Conservation (phyloP, 2,329 filamentous ascomycete genomes). For the Calonectria crousiana region DNA sequence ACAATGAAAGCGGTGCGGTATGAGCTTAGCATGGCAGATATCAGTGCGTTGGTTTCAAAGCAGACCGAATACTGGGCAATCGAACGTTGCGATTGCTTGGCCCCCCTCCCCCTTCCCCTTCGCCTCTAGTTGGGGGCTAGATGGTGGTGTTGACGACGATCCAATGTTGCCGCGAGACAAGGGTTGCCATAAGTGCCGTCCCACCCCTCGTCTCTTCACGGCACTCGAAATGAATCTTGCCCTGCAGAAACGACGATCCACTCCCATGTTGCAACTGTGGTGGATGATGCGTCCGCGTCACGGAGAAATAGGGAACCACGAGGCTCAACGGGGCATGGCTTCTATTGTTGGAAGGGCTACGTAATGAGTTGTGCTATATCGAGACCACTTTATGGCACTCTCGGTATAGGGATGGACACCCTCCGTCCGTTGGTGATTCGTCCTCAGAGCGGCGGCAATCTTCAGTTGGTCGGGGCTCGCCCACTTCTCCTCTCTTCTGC, state of each 20-base stretch:
- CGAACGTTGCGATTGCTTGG: neutral
- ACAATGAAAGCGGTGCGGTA: neutral
- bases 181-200: slow-evolving; percentile 20
- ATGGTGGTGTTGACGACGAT: slow-evolving; percentile 15
- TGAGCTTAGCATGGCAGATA: neutral
- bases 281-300: slow-evolving; percentile 13
- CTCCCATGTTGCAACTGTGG: slow-evolving; percentile 6
- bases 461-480: slow-evolving; percentile 1
- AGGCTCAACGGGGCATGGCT: neutral
- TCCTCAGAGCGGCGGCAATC: slow-evolving; percentile 22
- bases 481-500: neutral
- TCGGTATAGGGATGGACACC: slow-evolving; percentile 17
- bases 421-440: slow-evolving; percentile 39
- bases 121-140: slow-evolving; percentile 1
- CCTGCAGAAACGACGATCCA: slow-evolving; percentile 14
- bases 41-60: neutral
- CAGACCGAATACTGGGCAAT: neutral
- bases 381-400: neutral
- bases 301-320: neutral
- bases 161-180: neutral
- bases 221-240: slow-evolving; percentile 16
- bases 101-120: too few species aligned
- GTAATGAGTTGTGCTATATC: slow-evolving; percentile 17
- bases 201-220: slow-evolving; percentile 13
- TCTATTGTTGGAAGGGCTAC: slow-evolving; percentile 2